Percentiles rank a stretch among this genome's conserved stretches.
phyloP scores from a whole-genome alignment of 768 basidiomycete genomes.

The Lepiota brunneoincarnata region DNA sequence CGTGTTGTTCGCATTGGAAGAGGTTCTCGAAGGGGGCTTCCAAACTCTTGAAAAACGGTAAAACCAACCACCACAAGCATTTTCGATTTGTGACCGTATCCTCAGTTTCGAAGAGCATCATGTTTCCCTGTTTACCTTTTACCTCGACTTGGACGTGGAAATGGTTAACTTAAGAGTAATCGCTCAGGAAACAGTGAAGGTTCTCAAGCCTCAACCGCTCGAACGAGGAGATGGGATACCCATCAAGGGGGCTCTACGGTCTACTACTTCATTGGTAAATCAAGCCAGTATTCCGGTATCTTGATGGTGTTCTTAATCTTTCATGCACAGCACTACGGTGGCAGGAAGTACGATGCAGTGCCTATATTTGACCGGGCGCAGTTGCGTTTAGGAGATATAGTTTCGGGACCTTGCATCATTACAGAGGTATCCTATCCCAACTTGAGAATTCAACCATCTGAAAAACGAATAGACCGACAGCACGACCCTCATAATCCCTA shows the following conservation, averaged over 20 bases:
- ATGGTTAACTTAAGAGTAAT: slow-evolving; percentile 22
- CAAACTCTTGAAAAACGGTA: slow-evolving; percentile 12
- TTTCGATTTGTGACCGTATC: too few species aligned
- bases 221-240: not conserved
- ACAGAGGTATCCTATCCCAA: slow-evolving; percentile 17
- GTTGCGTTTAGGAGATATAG: slow-evolving; percentile 19
- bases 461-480: slow-evolving; percentile 18
- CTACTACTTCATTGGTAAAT: slow-evolving; percentile 6
- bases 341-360: slow-evolving; percentile 17
- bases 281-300: too few species aligned
- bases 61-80: not conserved
- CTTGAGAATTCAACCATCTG: not conserved
- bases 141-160: slow-evolving; percentile 23
- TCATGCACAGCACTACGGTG: slow-evolving; percentile 17
- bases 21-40: slow-evolving; percentile 15
- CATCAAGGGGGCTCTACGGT: not conserved
- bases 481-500: slow-evolving; percentile 23
- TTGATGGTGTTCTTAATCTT: not conserved
- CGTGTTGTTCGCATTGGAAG: slow-evolving; percentile 19
- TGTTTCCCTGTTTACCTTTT: slow-evolving; percentile 23
- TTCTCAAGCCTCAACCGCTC: not conserved
- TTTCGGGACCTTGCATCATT: slow-evolving; percentile 24
- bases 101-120: slow-evolving; percentile 22
- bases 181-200: slow-evolving; percentile 17
- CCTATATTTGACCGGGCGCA: slow-evolving; percentile 23